Evolutionary conservation across 768 basidiomycete genomes (phyloP).

Genomic region (Roridomyces roridus): DNA sequence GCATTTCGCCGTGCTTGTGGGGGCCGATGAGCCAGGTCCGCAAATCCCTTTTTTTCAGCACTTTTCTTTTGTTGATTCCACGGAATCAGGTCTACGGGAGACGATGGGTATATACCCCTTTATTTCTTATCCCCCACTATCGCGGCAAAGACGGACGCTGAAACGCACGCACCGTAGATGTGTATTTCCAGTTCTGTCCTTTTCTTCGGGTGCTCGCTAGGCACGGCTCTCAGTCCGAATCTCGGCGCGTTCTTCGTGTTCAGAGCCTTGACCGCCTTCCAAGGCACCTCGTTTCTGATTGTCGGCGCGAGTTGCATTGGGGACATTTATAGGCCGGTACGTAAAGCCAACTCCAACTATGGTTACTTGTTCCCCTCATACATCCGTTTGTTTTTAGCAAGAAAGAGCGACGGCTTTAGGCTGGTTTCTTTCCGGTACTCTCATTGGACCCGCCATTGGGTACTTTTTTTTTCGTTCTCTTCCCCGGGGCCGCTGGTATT

Average conservation of each 20-base stretch:
- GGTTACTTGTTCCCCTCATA: background rate
- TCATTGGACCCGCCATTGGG: constrained; percentile 26
- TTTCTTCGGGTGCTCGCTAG: constrained; percentile 23
- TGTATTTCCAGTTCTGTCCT: constrained; percentile 19
- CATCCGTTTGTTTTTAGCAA: background rate
- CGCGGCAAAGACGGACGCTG: background rate
- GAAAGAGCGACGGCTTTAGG: constrained; percentile 24
- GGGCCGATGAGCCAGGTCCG: constrained; percentile 23
- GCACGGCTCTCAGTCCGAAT: constrained; percentile 25
- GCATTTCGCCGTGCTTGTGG: constrained; percentile 24
- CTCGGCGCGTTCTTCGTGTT: constrained; percentile 24
- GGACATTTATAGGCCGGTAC: constrained; percentile 25
- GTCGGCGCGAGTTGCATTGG: constrained; percentile 23
- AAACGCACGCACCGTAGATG: constrained; percentile 11
- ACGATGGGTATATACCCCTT: constrained; percentile 19
- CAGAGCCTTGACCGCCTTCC: constrained; percentile 24
- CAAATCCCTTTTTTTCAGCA: background rate
- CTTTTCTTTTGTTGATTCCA: background rate
- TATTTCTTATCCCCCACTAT: background rate
- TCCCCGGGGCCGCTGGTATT: background rate
- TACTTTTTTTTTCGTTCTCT: background rate
- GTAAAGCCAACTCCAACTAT: too few species aligned
- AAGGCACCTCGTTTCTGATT: constrained; percentile 24
- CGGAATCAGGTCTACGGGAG: constrained; percentile 21
- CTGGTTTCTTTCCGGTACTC: constrained; percentile 24